A percentile compares a stretch with the other conserved stretches of the same genome.
These are phyloP conservation scores for Xylaria sp. DNA, from an alignment of 495 filamentous ascomycete species.

Conservation along the genomic window DNA sequence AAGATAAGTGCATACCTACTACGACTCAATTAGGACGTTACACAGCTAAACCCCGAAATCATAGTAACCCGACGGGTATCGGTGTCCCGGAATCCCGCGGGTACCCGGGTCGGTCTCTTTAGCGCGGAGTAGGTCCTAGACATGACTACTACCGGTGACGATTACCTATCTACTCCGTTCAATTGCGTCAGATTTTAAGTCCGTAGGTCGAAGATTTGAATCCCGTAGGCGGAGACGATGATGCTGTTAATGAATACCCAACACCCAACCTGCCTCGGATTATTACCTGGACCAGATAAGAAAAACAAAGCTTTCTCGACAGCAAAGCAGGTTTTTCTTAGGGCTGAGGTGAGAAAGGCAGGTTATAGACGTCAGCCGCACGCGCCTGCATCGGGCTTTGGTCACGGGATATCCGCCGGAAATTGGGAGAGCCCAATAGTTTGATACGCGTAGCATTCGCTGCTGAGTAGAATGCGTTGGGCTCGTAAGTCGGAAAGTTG, in stretches of 20 bases:
- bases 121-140: not conserved
- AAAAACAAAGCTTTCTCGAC: not conserved
- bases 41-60: not conserved
- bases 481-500: not conserved
- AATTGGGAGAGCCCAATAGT: not conserved
- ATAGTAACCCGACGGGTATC: not conserved
- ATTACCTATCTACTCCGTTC: not conserved
- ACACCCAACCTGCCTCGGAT: not conserved
- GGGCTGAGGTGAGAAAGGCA: slow-evolving; percentile 18
- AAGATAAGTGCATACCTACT: not conserved
- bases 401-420: slow-evolving; percentile 18
- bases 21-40: not conserved
- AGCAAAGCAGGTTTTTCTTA: not conserved
- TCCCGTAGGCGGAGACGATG: not conserved
- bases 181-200: slow-evolving; percentile 13
- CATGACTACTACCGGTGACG: not conserved
- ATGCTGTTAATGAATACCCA: slow-evolving; percentile 1
- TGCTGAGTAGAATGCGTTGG: not conserved
- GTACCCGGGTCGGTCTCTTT: not conserved
- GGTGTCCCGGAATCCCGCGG: not conserved
- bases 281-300: not conserved
- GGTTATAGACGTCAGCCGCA: not conserved
- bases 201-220: not conserved
- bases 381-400: slow-evolving; percentile 13
- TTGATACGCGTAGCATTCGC: not conserved